Evolutionary conservation across 176 grass and related monocot species (phyloP), one percentile per base, ranked within the genome.

Genomic region (Eragrostis curvula): DNA sequence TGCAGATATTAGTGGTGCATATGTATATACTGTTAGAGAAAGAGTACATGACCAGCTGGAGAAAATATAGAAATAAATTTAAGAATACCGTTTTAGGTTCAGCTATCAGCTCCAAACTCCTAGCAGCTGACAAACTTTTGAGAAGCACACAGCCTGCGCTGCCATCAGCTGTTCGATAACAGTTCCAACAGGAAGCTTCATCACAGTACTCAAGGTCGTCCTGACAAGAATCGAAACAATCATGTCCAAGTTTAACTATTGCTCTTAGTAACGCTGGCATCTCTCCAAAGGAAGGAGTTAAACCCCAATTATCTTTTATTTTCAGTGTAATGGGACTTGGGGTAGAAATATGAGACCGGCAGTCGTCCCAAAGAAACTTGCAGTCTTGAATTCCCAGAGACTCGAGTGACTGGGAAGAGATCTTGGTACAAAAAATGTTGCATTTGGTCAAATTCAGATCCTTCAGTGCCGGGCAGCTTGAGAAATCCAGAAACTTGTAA

Each of bases 401-500:
- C 44, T 42, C 52, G 0, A 70, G 66, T 10, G 79, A 81, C 12
- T 0, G 1, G 7, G 66, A 81, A n/a, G 40, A 81, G 41, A 47
- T 60, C 11, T 32, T 44, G 18, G 16, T 0, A 8, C 3, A 40
- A 10, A 4, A 7, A n/a, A 81, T 58, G 24, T 0, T 9, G 40
- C 79, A 71, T 0, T 60, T 2, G 7, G 41, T 72, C 42, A 63
- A 16, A 6, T 48, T 73, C 6, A 82, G 43, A 7, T 50, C 68
- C 69, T 73, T 70, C 28, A 73, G 44, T 17, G 13, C 57, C 2
- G 28, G 20, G 12, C 68, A 82, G 27, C 80, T 63, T 3, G 80
- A 63, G 28, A 82, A 73, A 73, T 73, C 25, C 32, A 81, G 42
- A 16, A 47, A 36, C 0, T 14, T 11, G 7, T n/a, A 9, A 0